Percentiles rank a stretch among this genome's conserved stretches.
These are phyloP conservation scores for Mortierella sp. DNA, from an alignment of 371 early-diverging fungal species.

Conservation along the genomic window DNA sequence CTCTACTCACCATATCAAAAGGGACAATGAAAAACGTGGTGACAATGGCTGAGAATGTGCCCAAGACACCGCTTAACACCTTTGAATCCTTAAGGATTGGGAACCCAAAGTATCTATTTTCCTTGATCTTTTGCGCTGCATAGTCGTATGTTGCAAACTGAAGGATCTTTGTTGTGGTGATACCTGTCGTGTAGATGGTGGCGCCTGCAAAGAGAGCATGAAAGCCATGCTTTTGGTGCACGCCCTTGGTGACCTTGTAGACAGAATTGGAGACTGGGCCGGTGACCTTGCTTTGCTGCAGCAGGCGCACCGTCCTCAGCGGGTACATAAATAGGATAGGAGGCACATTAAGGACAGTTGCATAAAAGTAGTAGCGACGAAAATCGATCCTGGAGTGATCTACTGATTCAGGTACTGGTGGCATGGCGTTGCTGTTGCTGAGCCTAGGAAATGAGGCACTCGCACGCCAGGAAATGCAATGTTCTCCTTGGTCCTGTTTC, in stretches of 20 bases:
- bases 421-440: conserved; percentile 18
- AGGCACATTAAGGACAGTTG: conserved; percentile 41
- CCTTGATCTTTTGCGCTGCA: conserved; percentile 28
- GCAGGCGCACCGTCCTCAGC: conserved; percentile 44
- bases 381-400: conserved; percentile 47
- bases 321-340: conserved; percentile 42
- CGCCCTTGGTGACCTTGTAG: conserved; percentile 28
- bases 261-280: conserved; percentile 31
- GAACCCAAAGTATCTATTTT: conserved; percentile 27
- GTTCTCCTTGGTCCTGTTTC: background rate
- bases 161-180: conserved; percentile 41
- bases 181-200: conserved; percentile 31
- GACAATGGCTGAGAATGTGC: conserved; percentile 41
- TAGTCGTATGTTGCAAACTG: conserved; percentile 55
- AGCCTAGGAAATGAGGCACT: background rate
- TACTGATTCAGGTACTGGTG: conserved; percentile 32
- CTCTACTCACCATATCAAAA: conserved; percentile 42
- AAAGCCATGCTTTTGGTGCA: conserved; percentile 34
- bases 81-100: conserved; percentile 23
- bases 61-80: conserved; percentile 29
- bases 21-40: conserved; percentile 50
- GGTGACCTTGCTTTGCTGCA: conserved; percentile 39
- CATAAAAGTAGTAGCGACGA: conserved; percentile 48
- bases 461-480: background rate
- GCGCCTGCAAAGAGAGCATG: conserved; percentile 42